Evolutionary conservation across 164 flowering plant species (phyloP).

Genomic region (Nymphaea colorata): DNA sequence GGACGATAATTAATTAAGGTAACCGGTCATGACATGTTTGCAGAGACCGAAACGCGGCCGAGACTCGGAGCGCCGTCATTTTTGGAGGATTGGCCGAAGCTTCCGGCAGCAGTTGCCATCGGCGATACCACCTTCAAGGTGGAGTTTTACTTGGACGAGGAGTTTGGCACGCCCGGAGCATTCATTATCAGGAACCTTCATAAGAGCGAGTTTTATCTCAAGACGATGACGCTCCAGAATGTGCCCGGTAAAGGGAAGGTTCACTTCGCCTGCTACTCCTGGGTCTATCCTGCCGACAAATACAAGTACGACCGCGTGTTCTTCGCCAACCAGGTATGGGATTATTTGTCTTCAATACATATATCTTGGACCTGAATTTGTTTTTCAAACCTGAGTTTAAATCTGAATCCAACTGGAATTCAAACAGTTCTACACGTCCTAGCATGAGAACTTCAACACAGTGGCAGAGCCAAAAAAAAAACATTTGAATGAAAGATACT

Average conservation of each 20-base stretch:
- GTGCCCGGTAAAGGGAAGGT: conserved; percentile 49
- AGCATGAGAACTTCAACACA: no score
- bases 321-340: conserved; percentile 18
- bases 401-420: no score
- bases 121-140: conserved; percentile 33
- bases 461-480: no score
- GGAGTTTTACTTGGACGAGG: conserved; percentile 57
- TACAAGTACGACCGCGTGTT: conserved; percentile 33
- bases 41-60: background rate
- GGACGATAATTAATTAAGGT: no score
- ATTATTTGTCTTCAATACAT: no score
- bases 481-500: no score
- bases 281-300: conserved; percentile 58
- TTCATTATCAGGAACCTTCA: conserved; percentile 52
- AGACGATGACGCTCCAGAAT: conserved; percentile 45
- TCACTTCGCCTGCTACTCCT: conserved; percentile 73
- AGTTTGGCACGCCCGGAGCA: conserved; percentile 62
- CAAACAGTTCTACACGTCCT: no score
- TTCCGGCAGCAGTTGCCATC: conserved; percentile 9
- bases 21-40: background rate
- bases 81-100: conserved; percentile 56
- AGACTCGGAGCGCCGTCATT: conserved; percentile 32
- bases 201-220: conserved; percentile 59
- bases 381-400: no score
- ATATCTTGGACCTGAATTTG: no score